phyloP scores from a whole-genome alignment of 345 rosid species.

The Draba incana region DNA sequence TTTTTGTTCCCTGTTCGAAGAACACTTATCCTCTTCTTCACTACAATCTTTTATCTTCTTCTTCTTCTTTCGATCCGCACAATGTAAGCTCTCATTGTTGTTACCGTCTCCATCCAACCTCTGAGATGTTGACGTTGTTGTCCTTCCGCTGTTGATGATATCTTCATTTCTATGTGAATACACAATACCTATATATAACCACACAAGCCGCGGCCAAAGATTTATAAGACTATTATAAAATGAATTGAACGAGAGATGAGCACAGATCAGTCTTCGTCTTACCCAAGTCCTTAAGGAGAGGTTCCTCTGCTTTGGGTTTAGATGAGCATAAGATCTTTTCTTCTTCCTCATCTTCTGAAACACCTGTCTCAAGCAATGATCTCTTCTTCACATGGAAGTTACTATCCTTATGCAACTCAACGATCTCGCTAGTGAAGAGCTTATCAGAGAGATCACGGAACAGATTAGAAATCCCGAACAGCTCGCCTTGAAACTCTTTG shows the following conservation, averaged over 20 bases:
- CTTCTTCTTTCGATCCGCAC: slow-evolving; percentile 26
- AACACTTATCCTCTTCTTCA: slow-evolving; percentile 32
- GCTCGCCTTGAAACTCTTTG: slow-evolving; percentile 91
- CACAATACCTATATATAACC: slow-evolving; percentile 54
- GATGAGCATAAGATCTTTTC: slow-evolving; percentile 28
- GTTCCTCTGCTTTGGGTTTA: slow-evolving; percentile 30
- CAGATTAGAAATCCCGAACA: slow-evolving; percentile 90
- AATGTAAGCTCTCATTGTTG: slow-evolving; percentile 21
- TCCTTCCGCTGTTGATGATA: slow-evolving; percentile 57
- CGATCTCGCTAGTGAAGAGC: slow-evolving; percentile 83
- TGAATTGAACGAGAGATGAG: neutral
- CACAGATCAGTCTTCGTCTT: slow-evolving; percentile 32
- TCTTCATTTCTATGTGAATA: slow-evolving; percentile 76
- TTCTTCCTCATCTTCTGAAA: slow-evolving; percentile 29
- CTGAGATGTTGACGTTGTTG: slow-evolving; percentile 23
- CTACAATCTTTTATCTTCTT: slow-evolving; percentile 27
- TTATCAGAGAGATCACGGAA: slow-evolving; percentile 90
- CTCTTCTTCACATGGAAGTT: slow-evolving; percentile 39
- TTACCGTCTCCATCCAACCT: slow-evolving; percentile 12
- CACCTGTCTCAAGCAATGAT: slow-evolving; percentile 19
- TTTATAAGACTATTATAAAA: neutral
- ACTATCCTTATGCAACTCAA: slow-evolving; percentile 53
- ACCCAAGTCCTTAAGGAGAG: slow-evolving; percentile 69
- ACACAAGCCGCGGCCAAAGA: slow-evolving; percentile 4
- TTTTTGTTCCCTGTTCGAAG: slow-evolving; percentile 48